Evolutionary conservation across 2,329 filamentous ascomycete genomes (phyloP).

Genomic region (Tolypocladium inflatum): DNA sequence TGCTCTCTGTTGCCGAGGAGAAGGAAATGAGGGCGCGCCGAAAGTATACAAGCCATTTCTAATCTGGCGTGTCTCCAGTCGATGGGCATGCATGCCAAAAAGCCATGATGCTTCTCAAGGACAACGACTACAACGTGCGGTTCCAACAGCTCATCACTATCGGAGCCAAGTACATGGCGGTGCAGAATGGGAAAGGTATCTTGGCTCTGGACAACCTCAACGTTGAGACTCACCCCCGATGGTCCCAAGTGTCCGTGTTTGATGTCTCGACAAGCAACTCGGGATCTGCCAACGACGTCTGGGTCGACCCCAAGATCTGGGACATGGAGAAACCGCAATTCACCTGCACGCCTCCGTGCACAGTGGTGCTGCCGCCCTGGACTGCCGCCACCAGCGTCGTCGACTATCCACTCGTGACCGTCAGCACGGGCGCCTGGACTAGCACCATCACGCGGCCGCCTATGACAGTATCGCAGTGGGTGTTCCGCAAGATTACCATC

Average conservation of each 20-base stretch:
- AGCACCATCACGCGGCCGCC: too few species aligned
- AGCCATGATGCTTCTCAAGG: conserved; percentile 5
- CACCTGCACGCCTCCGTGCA: conserved; percentile 10
- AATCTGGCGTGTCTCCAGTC: background rate
- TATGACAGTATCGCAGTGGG: too few species aligned
- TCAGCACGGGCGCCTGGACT: too few species aligned
- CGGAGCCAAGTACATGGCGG: conserved; percentile 14
- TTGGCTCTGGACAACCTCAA: conserved; percentile 17
- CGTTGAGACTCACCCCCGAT: conserved; percentile 15
- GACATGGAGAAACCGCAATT: conserved; percentile 17
- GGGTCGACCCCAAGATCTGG: conserved; percentile 16
- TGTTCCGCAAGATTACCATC: too few species aligned
- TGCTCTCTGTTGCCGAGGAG: conserved; percentile 8
- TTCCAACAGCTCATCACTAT: conserved; percentile 17
- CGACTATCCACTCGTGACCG: too few species aligned
- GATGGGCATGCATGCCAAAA: conserved; percentile 12
- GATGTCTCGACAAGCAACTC: conserved; percentile 12
- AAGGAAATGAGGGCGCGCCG: too few species aligned
- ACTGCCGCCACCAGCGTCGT: too few species aligned
- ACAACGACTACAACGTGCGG: conserved; percentile 10
- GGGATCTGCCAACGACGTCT: background rate
- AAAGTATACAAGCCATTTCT: too few species aligned
- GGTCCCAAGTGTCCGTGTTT: conserved; percentile 16
- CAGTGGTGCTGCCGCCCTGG: too few species aligned
- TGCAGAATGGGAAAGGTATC: conserved; percentile 15